Evolutionary conservation across 2,329 filamentous ascomycete genomes (phyloP).

Genomic region (Penicillium sp.): DNA sequence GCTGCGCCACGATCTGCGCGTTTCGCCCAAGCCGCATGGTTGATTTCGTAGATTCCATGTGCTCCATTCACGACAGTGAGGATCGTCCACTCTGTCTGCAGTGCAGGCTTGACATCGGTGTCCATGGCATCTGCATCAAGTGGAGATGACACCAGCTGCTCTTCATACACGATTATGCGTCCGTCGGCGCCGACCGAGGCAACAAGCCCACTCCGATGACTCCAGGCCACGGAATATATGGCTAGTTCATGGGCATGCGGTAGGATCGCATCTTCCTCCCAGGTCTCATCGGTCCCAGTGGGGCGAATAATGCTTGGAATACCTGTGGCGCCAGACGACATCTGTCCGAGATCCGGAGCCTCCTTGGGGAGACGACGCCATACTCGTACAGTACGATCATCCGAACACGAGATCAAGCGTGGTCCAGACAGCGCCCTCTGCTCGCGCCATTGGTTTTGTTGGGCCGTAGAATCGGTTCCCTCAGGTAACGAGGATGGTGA

Average conservation of each 20-base stretch:
- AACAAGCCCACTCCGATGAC: conserved; percentile 65
- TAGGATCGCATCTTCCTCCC: conserved; percentile 70
- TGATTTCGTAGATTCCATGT: conserved; percentile 90
- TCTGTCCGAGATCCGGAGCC: conserved; percentile 29
- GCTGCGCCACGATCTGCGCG: conserved; percentile 60
- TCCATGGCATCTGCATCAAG: conserved; percentile 22
- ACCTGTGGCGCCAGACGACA: conserved; percentile 43
- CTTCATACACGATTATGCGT: conserved; percentile 69
- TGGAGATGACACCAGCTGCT: conserved; percentile 42
- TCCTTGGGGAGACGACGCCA: conserved; percentile 62
- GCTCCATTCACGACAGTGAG: conserved; percentile 64
- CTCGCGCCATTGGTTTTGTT: conserved; percentile 26
- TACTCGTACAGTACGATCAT: conserved; percentile 71
- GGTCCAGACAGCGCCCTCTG: conserved; percentile 37
- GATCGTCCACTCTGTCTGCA: conserved; percentile 60
- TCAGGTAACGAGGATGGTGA: neutral
- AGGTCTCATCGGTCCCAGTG: conserved; percentile 66
- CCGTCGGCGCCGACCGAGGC: conserved; percentile 90
- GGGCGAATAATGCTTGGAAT: conserved; percentile 89
- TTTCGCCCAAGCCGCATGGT: conserved; percentile 82
- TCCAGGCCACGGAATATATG: conserved; percentile 83
- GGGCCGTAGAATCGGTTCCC: neutral
- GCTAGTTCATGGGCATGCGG: conserved; percentile 71
- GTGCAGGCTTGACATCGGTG: conserved; percentile 21
- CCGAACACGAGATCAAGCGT: conserved; percentile 74